Evolutionary conservation across 2,329 filamentous ascomycete species (phyloP), one percentile per base, ranked within the genome.

Genomic region (Fusarium nisikadoi): DNA sequence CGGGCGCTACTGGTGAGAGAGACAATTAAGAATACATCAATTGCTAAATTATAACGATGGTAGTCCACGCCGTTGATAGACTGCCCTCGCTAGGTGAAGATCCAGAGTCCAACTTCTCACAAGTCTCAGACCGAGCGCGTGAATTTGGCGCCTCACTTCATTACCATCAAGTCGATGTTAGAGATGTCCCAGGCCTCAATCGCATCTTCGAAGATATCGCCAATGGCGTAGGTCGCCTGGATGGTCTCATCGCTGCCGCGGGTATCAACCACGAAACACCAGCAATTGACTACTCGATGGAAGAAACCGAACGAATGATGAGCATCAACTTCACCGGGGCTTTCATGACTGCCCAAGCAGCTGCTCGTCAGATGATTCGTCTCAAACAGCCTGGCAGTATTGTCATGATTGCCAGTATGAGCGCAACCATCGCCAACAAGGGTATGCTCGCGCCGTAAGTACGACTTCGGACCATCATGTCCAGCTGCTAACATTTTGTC

Each of bases 241-340:
- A 97, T 78, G 94, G 94, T 1, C 83, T 97, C 61, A 89, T 97
- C 52, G 89, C 89, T 5, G 88, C 88, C 4, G 89, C 89, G 0
- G 89, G 89, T 10, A 93, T 94, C 76, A 93, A 97, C 82, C 92
- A 97, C 81, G 94, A 97, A 83, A 94, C 90, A 0, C 83, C 93
- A 0, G 94, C 95, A 3, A 85, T 97, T 60, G 94, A 97, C 53
- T 97, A 97, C 79, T 88, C 89, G 29, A 89, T 92, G 27, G 86
- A 91, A 78, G 92, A 94, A 79, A 90, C 90, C 79, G 90, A 94
- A 79, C 88, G 90, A 81, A 93, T 97, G 85, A 87, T 97, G 81
- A 89, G 92, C 76, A 91, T 95, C 78, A 97, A 98, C 82, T 87
- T 97, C 75, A 96, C 91, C n/a, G 95, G 94, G 17, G 90, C 88